Evolutionary conservation across 2,329 filamentous ascomycete species (phyloP), one percentile per base, ranked within the genome.

Genomic region (Diplodia sapinea): DNA sequence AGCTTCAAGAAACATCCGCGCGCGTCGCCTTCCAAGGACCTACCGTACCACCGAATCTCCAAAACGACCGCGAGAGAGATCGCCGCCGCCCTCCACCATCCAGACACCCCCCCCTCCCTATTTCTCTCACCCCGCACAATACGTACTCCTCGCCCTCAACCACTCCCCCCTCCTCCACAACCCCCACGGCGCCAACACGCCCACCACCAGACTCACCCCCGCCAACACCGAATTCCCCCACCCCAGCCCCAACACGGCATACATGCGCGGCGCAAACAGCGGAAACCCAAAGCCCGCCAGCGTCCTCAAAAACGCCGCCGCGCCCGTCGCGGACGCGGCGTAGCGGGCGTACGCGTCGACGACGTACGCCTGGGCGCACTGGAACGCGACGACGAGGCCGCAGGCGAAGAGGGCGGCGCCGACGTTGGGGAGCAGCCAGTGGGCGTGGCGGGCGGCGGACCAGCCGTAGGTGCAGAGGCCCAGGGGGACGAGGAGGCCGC

Each of bases 341-440:
- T 82, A 82, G 1, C 79, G 74, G 0, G 82, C 81, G 69, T 81
- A 85, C 0, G 80, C 78, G 65, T 89, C 87, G 17, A 90, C 84
- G 1, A 90, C 81, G 71, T 90, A 90, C 3, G 86, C 87, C 62
- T 88, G 85, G 52, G 86, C 83, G 38, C 85, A 85, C 74, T 86
- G 85, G 69, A 88, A 89, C 0, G 82, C 80, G 0, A 86, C 79
- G 56, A 88, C 84, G 65, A 86, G 82, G 0, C 86, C 87, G 0
- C 82, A 76, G 0, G 85, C 84, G 20, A 88, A 84, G 3, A 87
- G 79, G 0, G 80, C 79, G 1, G 86, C 84, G 1, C 87, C 88
- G 43, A 89, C 80, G 68, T 89, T 87, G 0, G 87, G 86, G 5
- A 87, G 79, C 54, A 89, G 85, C 85, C 86, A 89, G 71, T 87